Evolutionary conservation across 2,329 filamentous ascomycete genomes (phyloP), one percentile per base, ranked within the genome.

Genomic region (Aspergillus pseudoterreus): DNA sequence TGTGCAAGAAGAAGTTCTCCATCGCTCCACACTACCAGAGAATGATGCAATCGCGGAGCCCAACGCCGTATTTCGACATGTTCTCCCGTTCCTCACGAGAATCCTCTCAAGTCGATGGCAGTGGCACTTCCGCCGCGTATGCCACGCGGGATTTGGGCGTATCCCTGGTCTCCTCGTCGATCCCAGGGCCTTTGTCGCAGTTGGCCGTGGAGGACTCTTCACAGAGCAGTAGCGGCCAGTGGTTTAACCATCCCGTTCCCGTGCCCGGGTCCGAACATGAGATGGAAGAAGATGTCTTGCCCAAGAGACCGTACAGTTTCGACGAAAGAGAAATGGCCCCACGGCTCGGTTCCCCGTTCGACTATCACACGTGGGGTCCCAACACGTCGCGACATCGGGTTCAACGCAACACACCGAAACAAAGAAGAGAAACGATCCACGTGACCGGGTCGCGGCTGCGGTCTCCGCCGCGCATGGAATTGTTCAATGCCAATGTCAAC

Each of bases 21-120:
- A 78, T 86, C 45, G 79, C 82, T 33, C 81, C 82, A 17, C 82
- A 86, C 61, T 86, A 86, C 63, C 81, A 85, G 63, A 78, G 83
- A 53, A 74, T 86, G 59, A 72, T 86, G 55, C 76, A 79, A 55
- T 80, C 77, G 35, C 75, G 82, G 47, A 85, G 80, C 49, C 83
- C 83, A 10, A 84, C 82, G 21, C 83, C 83, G 2, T 76, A 82
- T 59, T 66, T 66, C 38, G 71, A 76, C 42, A 63, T 71, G 41
- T 63, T 70, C 32, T 61, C 67, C 14, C 63, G 57, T 15, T 62
- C 69, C 8, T 63, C 71, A 11, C 50, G 56, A 11, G 61, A 62
- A 45, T 42, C 64, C 12, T 61, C 62, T 10, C 57, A 59, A 30
- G 56, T 60, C 12, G 61, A 57, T n/a, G 51, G 58, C 21, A 55